Conservation (phyloP, 306 rosid species). For the peach (Prunus persica) region DNA sequence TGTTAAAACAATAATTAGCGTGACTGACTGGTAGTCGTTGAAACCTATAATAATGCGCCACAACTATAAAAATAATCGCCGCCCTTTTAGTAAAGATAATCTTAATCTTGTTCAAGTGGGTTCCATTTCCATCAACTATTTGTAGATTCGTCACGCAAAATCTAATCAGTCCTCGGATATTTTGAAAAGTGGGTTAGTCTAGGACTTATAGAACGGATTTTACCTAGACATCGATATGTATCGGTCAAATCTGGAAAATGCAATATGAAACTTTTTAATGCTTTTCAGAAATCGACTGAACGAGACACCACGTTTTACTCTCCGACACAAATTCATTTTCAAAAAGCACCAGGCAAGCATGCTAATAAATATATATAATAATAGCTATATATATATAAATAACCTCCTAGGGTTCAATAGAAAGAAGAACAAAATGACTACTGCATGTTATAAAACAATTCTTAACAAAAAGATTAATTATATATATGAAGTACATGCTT, state of each 20-base stretch:
- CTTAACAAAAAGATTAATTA: not conserved
- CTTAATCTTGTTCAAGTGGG: not conserved
- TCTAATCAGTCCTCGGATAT: not conserved
- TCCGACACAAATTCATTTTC: not conserved
- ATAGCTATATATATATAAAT: not conserved
- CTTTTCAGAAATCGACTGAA: constrained; percentile 17
- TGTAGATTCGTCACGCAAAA: not conserved
- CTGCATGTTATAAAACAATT: not conserved
- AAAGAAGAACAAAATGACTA: not conserved
- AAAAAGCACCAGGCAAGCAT: not conserved
- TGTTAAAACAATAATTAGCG: not conserved
- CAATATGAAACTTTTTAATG: not conserved
- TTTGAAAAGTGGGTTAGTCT: not conserved
- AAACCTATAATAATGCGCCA: not conserved
- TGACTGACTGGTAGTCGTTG: no score
- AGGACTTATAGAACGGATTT: not conserved
- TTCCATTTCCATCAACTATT: not conserved
- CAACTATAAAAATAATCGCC: not conserved
- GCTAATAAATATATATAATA: not conserved
- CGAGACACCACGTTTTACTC: not conserved
- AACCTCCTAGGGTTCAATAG: not conserved
- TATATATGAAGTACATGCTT: not conserved
- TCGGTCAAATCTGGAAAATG: constrained; percentile 5
- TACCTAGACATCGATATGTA: not conserved
- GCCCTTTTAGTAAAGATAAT: not conserved